Evolutionary conservation across 768 basidiomycete species (phyloP).

Genomic region (Leucosporidium creatinivorum): DNA sequence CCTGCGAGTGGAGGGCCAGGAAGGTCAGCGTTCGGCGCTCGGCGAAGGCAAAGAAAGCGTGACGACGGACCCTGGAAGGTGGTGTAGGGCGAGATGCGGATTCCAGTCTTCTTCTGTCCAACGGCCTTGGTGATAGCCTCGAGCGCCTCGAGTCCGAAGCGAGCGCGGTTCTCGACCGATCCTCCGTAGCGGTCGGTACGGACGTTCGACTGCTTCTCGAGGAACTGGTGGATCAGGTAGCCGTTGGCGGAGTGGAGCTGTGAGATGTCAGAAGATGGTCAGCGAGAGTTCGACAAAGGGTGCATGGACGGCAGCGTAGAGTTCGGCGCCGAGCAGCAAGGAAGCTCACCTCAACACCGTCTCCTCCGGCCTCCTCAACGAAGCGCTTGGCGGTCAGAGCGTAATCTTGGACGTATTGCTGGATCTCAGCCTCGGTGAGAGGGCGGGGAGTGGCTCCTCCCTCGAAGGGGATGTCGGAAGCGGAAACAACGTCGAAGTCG

Average conservation of each 20-base stretch:
- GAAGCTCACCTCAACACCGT: slow-evolving; percentile 51
- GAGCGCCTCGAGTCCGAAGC: slow-evolving; percentile 54
- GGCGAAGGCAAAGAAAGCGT: not conserved
- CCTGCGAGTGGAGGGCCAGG: not conserved
- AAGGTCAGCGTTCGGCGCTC: not conserved
- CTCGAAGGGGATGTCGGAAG: slow-evolving; percentile 23
- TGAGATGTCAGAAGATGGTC: not conserved
- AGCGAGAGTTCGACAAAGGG: not conserved
- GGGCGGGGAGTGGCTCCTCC: slow-evolving; percentile 28
- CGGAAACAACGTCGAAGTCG: slow-evolving; percentile 20
- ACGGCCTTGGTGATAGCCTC: slow-evolving; percentile 51
- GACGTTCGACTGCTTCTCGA: slow-evolving; percentile 19
- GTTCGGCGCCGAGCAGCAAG: slow-evolving; percentile 10
- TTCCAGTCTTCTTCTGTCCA: slow-evolving; percentile 45
- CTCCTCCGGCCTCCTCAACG: slow-evolving; percentile 56
- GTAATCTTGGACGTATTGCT: slow-evolving; percentile 46
- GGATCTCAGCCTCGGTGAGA: slow-evolving; percentile 43
- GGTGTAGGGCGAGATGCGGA: not conserved
- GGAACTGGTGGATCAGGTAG: slow-evolving; percentile 36
- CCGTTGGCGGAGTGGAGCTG: slow-evolving; percentile 10
- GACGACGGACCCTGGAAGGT: slow-evolving; percentile 13
- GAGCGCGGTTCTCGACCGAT: slow-evolving; percentile 52
- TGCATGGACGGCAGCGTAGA: no score
- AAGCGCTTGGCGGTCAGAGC: slow-evolving; percentile 50
- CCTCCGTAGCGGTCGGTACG: slow-evolving; percentile 53